Evolutionary conservation across 345 rosid genomes (phyloP).

Genomic region (Physaria fendleri): DNA sequence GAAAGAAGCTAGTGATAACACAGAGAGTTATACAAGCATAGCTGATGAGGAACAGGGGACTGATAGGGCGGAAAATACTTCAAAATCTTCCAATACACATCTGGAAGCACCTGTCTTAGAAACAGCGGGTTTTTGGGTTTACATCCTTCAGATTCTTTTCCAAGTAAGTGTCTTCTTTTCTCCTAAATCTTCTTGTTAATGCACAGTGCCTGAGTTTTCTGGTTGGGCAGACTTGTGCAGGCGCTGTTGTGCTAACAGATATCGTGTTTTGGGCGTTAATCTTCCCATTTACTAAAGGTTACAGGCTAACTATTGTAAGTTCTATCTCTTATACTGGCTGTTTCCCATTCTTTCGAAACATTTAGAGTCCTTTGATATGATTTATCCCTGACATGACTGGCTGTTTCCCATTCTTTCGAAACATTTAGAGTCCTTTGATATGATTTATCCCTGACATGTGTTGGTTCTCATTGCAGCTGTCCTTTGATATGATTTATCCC

Average conservation of each 20-base stretch:
- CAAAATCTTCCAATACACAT: slow-evolving; percentile 31
- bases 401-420: neutral
- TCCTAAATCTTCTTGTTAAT: neutral
- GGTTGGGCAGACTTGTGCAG: slow-evolving; percentile 56
- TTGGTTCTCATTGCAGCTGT: slow-evolving; percentile 35
- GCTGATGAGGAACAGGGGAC: slow-evolving; percentile 40
- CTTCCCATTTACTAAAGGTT: slow-evolving; percentile 58
- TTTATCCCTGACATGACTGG: neutral
- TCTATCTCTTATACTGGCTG: neutral
- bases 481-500: neutral
- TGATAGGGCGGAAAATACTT: slow-evolving; percentile 16
- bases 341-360: neutral
- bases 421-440: neutral
- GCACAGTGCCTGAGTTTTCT: neutral
- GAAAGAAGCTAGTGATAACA: slow-evolving; percentile 27
- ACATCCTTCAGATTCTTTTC: slow-evolving; percentile 59
- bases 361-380: neutral
- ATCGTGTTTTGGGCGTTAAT: slow-evolving; percentile 74
- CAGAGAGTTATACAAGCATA: slow-evolving; percentile 17
- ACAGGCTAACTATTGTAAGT: slow-evolving; percentile 65
- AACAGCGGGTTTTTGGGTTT: slow-evolving; percentile 48
- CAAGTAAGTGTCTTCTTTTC: slow-evolving; percentile 41
- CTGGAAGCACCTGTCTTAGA: slow-evolving; percentile 24
- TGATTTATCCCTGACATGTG: neutral
- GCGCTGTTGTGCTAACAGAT: slow-evolving; percentile 86